A percentile compares a stretch with the other conserved stretches of the same genome.
Evolutionary conservation across 2,329 filamentous ascomycete species (phyloP).

Genomic region (Fusarium newnesense): DNA sequence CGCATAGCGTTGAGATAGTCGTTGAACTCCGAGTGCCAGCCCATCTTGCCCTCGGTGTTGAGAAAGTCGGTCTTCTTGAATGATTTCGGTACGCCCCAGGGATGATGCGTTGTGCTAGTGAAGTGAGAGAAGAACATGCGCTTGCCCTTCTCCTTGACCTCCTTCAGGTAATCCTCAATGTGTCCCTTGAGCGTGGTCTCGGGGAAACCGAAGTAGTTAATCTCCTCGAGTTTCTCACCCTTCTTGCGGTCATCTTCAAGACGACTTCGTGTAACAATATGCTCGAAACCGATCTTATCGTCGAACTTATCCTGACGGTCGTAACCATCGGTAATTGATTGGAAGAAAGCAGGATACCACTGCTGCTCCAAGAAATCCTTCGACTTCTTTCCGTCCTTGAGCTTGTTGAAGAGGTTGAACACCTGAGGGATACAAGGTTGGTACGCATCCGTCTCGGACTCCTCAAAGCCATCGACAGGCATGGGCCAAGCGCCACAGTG

Average conservation of each 20-base stretch:
- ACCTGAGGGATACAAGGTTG: slow-evolving; percentile 57
- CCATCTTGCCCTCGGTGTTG: slow-evolving; percentile 37
- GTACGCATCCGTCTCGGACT: slow-evolving; percentile 54
- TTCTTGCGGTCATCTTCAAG: slow-evolving; percentile 36
- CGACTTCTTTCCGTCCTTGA: slow-evolving; percentile 34
- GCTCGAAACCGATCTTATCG: slow-evolving; percentile 46
- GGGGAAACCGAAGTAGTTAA: slow-evolving; percentile 51
- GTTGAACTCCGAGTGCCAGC: slow-evolving; percentile 47
- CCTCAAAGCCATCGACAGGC: slow-evolving; percentile 52
- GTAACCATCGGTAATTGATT: slow-evolving; percentile 50
- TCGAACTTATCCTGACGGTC: slow-evolving; percentile 50
- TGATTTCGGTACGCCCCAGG: slow-evolving; percentile 36
- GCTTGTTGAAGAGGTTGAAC: slow-evolving; percentile 46
- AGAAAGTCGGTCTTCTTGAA: slow-evolving; percentile 39
- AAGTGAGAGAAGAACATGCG: slow-evolving; percentile 51
- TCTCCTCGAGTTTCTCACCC: slow-evolving; percentile 36
- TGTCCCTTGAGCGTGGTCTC: slow-evolving; percentile 47
- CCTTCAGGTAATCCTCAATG: slow-evolving; percentile 45
- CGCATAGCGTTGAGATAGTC: slow-evolving; percentile 49
- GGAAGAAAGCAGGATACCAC: slow-evolving; percentile 50
- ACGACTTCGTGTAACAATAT: slow-evolving; percentile 44
- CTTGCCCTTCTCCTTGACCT: slow-evolving; percentile 45
- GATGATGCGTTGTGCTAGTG: slow-evolving; percentile 52
- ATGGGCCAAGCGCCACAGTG: slow-evolving; percentile 56
- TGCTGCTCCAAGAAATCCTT: slow-evolving; percentile 43